Percentiles rank a stretch among this genome's conserved stretches.
Conservation (phyloP, 176 grass and related monocot species). For the Triticum aestivum region IWGSC_CS_RefSeq_v2.1 NC_057809.1:119881641-119882140, state of each 20-base stretch:
- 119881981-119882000: not conserved
- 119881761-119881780: conserved; percentile 66
- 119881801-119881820: conserved; percentile 49
- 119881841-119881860: conserved; percentile 47
- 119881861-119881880: conserved; percentile 45
- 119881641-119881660: conserved; percentile 14
- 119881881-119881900: conserved; percentile 57
- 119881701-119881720: conserved; percentile 37
- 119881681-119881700: conserved; percentile 43
- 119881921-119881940: conserved; percentile 51
- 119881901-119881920: conserved; percentile 56
- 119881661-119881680: conserved; percentile 39
- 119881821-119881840: conserved; percentile 38
- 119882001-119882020: not conserved
- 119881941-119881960: conserved; percentile 62
- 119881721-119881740: conserved; percentile 47
- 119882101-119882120: conserved; percentile 51
- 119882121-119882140: conserved; percentile 44
- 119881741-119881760: conserved; percentile 64
- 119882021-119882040: not conserved
- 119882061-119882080: conserved; percentile 44
- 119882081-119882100: conserved; percentile 62
- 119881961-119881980: conserved; percentile 34
- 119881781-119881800: conserved; percentile 60
- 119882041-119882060: conserved; percentile 18